These are phyloP conservation scores for Pigoraptor vietnamica DNA, from an alignment of 78 protist genomes.

Conservation along the genomic window DNA sequence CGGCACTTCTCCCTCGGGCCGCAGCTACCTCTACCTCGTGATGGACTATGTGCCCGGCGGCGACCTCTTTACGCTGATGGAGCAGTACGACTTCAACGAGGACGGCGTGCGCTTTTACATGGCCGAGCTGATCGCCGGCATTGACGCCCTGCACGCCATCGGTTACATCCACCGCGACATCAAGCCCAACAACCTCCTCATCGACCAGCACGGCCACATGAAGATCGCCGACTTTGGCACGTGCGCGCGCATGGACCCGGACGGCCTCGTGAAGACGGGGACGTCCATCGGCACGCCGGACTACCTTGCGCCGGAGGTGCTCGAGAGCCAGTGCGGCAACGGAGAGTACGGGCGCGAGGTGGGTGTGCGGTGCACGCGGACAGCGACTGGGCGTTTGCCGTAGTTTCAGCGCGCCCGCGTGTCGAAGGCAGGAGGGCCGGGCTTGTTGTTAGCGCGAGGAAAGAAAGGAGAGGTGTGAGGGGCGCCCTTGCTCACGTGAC, in stretches of 20 bases:
- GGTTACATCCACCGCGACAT: slow-evolving; percentile 81
- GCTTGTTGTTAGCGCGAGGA: too few relatives aligned
- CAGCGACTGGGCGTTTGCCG: too few relatives aligned
- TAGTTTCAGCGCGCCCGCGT: too few relatives aligned
- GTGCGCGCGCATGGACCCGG: background rate
- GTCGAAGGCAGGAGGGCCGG: too few relatives aligned
- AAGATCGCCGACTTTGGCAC: slow-evolving; percentile 48
- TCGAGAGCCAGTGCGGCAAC: slow-evolving; percentile 22
- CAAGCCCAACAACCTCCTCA: slow-evolving; percentile 37
- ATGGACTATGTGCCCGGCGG: slow-evolving; percentile 45
- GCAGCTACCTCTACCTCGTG: slow-evolving; percentile 21
- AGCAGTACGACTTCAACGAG: slow-evolving; percentile 31
- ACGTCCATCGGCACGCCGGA: slow-evolving; percentile 73
- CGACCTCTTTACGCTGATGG: slow-evolving; percentile 26
- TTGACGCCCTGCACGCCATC: slow-evolving; percentile 59
- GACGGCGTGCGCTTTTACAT: slow-evolving; percentile 64
- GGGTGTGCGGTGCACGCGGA: background rate
- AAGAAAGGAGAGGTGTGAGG: too few relatives aligned
- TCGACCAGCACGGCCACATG: slow-evolving; percentile 32
- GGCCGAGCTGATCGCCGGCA: slow-evolving; percentile 77
- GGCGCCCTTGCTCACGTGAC: too few relatives aligned
- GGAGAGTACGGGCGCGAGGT: slow-evolving; percentile 48
- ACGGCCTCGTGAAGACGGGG: background rate
- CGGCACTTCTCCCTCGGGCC: too few relatives aligned
- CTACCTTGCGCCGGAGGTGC: slow-evolving; percentile 66